Base-by-base conservation (phyloP, 176 grass and related monocot genomes). In the Melocanna baccifera region DNA sequence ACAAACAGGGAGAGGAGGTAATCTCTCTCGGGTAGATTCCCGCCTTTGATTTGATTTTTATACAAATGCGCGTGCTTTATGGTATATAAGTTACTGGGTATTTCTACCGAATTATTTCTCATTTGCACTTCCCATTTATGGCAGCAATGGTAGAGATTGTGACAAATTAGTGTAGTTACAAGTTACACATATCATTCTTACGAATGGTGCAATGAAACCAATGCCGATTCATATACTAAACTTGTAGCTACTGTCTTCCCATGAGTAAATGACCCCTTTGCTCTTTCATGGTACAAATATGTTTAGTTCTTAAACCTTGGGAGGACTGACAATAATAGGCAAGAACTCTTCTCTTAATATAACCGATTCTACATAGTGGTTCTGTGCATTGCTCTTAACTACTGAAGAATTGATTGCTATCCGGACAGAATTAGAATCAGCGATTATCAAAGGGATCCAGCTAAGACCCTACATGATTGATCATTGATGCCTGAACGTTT, bases 51-150 rank as follows among this genome's bases (percentile, higher is more conserved):
- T 89, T 85, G n/a, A 73, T 80, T 92, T 80, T 86, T 42, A 85
- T 81, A 91, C 82, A 81, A 76, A 88, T 68, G 81, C 72, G 81
- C 77, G 56, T 88, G 85, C 72, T 85, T 81, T 40, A 80, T 91
- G 82, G 45, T 85, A 85, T 81, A 91, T 76, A 80, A 62, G 71
- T 85, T 84, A 65, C 51, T 26, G 39, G 73, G 80, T 87, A 83
- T 87, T 86, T 78, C 29, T 83, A 74, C 67, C 41, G 11, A 68
- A 86, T 68, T 73, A 61, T 61, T 90, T 68, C 22, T 71, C 46
- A 83, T 16, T 14, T 52, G 28, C 50, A 67, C 64, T 50, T 72
- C 48, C 69, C 71, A 46, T 81, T 79, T 81, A 75, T 81, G 75
- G 64, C 48, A 74, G 15, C 61, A 73, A 77, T 59, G 48, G 67